Evolutionary conservation across 2,329 filamentous ascomycete genomes (phyloP), one percentile per base, ranked within the genome.

Genomic region (Scedosporium aurantiacum): DNA sequence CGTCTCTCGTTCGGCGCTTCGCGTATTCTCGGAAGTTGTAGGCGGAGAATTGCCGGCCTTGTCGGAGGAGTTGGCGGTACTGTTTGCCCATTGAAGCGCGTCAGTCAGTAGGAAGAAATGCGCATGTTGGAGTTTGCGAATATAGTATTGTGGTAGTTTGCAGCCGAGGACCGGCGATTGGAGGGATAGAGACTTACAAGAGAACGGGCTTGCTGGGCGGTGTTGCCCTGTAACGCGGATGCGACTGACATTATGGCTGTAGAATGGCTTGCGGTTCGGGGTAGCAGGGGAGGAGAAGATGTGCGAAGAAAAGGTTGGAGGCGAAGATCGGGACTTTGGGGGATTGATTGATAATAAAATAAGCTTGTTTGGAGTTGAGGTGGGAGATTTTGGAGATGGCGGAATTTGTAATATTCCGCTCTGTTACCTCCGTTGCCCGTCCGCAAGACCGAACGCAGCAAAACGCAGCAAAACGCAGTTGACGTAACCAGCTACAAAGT

Each of bases 1-100:
- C 87, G 78, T 97, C 94, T 72, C 83, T 84, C 72, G 94, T 96
- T 74, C 93, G 85, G 71, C 94, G 87, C 75, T 87, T 89, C 60
- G 94, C 92, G 75, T 99, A 99, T 74, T 97, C 93, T 76, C 94
- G 86, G 82, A 97, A 99, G 78, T 97, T 99, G 80, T 97, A 99
- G 67, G 89, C 85, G 64, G 91, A 84, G 75, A 99, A 97, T 71
- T 96, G 89, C 64, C 82, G 81, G 64, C 91, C 86, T 74, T 94
- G 89, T 68, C 92, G 89, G 69, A 97, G 80, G 68, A 99, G 80
- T 70, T 93, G 93, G 67, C 94, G 92, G 76, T 96, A 97, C 92
- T 96, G 65, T 16, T 58, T 41, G 10, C 3, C 3, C 12, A 16
- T 28, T 40, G 28, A 58, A 6, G 25, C 27, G 23, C 14, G 54